A percentile compares a stretch with the other conserved stretches of the same genome.
Conservation (phyloP, 768 basidiomycete genomes). For the Hysterangium stoloniferum region DNA sequence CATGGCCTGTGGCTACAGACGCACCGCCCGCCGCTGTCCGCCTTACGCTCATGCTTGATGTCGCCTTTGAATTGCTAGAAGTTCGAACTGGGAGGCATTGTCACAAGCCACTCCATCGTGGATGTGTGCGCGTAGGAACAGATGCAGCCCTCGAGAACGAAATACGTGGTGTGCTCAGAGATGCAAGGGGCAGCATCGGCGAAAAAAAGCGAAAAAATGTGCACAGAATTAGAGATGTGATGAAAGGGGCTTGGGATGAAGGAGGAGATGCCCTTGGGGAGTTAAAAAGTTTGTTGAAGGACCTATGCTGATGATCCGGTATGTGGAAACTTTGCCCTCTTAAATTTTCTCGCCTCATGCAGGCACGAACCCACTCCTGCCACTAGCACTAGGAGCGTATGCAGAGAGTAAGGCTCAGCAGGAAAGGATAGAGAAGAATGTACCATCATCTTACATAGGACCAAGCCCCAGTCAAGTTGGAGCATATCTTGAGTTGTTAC, state of each 20-base stretch:
- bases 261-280: conserved; percentile 9
- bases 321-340: too few species aligned
- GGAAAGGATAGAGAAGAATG: too few species aligned
- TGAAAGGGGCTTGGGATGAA: conserved; percentile 11
- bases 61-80: conserved; percentile 18
- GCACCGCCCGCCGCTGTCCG: conserved; percentile 19
- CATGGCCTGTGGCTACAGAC: conserved; percentile 22
- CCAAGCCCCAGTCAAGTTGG: too few species aligned
- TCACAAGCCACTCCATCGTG: conserved; percentile 14
- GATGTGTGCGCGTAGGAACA: conserved; percentile 15
- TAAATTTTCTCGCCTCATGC: too few species aligned
- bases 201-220: conserved; percentile 16
- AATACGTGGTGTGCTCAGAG: conserved; percentile 9
- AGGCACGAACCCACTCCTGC: too few species aligned
- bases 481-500: too few species aligned
- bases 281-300: neutral
- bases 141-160: conserved; percentile 17
- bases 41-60: conserved; percentile 13
- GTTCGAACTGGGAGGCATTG: conserved; percentile 17
- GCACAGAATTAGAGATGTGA: conserved; percentile 4
- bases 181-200: conserved; percentile 17
- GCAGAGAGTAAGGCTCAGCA: too few species aligned
- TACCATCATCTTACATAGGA: too few species aligned
- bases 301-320: too few species aligned
- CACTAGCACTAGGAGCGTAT: too few species aligned